These are phyloP conservation scores for Lepidium sativum DNA, from an alignment of 345 rosid species.

Conservation along the genomic window DNA sequence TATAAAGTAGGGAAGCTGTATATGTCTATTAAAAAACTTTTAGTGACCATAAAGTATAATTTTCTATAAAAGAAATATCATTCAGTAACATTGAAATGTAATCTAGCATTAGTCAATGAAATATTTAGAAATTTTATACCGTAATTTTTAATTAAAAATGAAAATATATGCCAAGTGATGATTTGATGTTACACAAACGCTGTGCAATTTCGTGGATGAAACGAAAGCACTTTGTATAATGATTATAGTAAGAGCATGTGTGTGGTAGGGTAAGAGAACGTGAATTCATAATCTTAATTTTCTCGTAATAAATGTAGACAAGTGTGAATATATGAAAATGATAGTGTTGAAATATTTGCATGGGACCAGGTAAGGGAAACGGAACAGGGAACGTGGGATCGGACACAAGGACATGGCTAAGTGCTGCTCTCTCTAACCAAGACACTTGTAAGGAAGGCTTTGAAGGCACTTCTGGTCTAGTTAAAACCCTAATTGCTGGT, in stretches of 20 bases:
- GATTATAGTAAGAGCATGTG: constrained; percentile 17
- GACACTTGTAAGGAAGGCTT: constrained; percentile 84
- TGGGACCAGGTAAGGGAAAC: constrained; percentile 49
- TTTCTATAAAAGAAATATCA: background rate
- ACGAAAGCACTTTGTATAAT: constrained; percentile 3
- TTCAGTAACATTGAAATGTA: background rate
- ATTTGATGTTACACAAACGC: constrained; percentile 20
- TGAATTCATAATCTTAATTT: background rate
- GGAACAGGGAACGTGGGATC: constrained; percentile 63
- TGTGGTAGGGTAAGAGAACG: constrained; percentile 16
- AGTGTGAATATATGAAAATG: constrained; percentile 15
- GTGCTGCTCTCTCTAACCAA: constrained; percentile 77
- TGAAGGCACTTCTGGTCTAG: constrained; percentile 48
- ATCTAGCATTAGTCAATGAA: background rate
- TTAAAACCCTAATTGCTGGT: constrained; percentile 40
- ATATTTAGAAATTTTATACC: background rate
- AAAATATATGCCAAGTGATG: background rate
- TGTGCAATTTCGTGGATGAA: background rate
- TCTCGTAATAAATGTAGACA: constrained; percentile 3
- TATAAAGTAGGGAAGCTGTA: background rate
- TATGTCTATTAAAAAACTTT: background rate
- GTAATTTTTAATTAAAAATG: background rate
- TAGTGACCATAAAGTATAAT: background rate
- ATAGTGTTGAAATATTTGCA: constrained; percentile 8
- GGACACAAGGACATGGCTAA: constrained; percentile 68